Evolutionary conservation across 495 filamentous ascomycete species (phyloP).

Genomic region (Aspergillus nanangensis): DNA sequence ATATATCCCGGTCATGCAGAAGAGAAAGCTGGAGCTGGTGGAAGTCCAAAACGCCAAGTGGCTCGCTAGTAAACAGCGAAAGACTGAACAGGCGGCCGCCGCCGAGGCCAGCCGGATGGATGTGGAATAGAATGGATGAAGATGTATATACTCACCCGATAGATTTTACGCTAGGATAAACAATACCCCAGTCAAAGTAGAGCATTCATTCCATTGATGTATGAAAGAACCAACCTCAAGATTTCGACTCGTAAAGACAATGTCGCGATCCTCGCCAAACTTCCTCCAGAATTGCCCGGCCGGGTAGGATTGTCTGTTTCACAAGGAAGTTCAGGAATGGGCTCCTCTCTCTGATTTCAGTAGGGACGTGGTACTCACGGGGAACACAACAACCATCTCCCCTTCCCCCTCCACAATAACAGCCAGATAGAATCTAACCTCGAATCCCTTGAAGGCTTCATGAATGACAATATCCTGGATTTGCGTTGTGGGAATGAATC

Average conservation of each 20-base stretch:
- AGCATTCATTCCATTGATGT: neutral
- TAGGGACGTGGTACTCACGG: conserved; percentile 48
- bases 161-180: conserved; percentile 4
- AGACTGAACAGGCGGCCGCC: conserved; percentile 13
- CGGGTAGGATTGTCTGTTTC: conserved; percentile 59
- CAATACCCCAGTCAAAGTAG: neutral
- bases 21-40: conserved; percentile 55
- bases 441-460: conserved; percentile 91
- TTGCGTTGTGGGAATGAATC: conserved; percentile 90
- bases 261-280: conserved; percentile 79
- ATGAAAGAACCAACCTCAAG: conserved; percentile 13
- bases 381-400: conserved; percentile 89
- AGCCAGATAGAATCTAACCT: conserved; percentile 82
- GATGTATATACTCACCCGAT: conserved; percentile 19
- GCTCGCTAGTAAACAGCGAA: conserved; percentile 63
- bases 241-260: conserved; percentile 70
- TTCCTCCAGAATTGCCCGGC: conserved; percentile 64
- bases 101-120: conserved; percentile 11
- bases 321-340: neutral
- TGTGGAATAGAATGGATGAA: conserved; percentile 8
- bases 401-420: conserved; percentile 90
- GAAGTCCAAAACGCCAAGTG: conserved; percentile 75
- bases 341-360: conserved; percentile 5
- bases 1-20: conserved; percentile 70
- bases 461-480: conserved; percentile 92